phyloP scores from a whole-genome alignment of 2,329 filamentous ascomycete genomes.

The Pseudonectria foliicola region DNA sequence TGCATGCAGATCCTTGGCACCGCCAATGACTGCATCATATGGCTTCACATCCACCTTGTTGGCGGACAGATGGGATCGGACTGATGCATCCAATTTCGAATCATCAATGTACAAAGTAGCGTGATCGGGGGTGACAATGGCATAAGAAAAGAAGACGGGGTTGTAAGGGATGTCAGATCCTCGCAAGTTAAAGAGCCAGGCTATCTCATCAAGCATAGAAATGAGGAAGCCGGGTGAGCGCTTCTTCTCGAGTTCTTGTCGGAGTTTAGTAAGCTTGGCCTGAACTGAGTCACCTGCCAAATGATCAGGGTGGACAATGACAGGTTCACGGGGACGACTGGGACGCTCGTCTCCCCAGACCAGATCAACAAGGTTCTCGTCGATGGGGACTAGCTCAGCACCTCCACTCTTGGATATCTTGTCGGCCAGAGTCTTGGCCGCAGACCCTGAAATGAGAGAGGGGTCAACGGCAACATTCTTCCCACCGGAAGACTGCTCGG shows the following conservation, averaged over 20 bases:
- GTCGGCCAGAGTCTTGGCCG: slow-evolving; percentile 64
- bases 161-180: slow-evolving; percentile 97
- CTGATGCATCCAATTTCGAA: slow-evolving; percentile 64
- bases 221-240: slow-evolving; percentile 82
- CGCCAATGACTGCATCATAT: slow-evolving; percentile 74
- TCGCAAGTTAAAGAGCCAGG: slow-evolving; percentile 96
- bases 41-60: slow-evolving; percentile 69
- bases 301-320: slow-evolving; percentile 63
- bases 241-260: slow-evolving; percentile 88
- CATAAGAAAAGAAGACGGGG: slow-evolving; percentile 97
- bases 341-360: slow-evolving; percentile 79
- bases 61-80: slow-evolving; percentile 60
- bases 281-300: slow-evolving; percentile 77
- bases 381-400: slow-evolving; percentile 64
- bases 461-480: slow-evolving; percentile 90
- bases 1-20: slow-evolving; percentile 55
- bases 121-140: slow-evolving; percentile 68
- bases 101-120: slow-evolving; percentile 81
- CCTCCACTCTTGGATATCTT: slow-evolving; percentile 85
- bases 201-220: slow-evolving; percentile 92
- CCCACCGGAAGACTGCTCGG: slow-evolving; percentile 76
- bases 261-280: slow-evolving; percentile 75
- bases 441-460: slow-evolving; percentile 65
- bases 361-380: slow-evolving; percentile 79
- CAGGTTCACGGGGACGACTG: slow-evolving; percentile 64